phyloP scores from a whole-genome alignment of 805 yeast species.

The Lipomyces japonicus region DNA sequence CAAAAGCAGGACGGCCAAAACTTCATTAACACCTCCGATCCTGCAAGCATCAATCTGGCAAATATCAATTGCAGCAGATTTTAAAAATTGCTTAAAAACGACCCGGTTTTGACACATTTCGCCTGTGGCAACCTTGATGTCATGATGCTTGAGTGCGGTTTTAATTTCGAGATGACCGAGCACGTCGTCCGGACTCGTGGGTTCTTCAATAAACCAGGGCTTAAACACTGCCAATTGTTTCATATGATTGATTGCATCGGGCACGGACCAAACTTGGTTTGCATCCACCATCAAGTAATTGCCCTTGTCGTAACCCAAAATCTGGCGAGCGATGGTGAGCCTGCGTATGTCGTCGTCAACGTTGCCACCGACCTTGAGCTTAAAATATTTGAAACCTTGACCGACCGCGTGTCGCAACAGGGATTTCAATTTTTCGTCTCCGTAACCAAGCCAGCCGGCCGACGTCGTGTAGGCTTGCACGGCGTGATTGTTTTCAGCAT shows the following conservation, averaged over 20 bases:
- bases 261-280: slow-evolving; percentile 40
- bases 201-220: slow-evolving; percentile 40
- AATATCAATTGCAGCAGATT: slow-evolving; percentile 35
- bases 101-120: slow-evolving; percentile 40
- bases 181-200: slow-evolving; percentile 40
- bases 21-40: slow-evolving; percentile 40
- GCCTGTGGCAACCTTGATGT: slow-evolving; percentile 39
- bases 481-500: slow-evolving; percentile 38
- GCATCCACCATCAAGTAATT: slow-evolving; percentile 38
- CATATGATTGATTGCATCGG: slow-evolving; percentile 39
- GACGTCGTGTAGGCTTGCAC: slow-evolving; percentile 48
- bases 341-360: slow-evolving; percentile 41
- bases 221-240: slow-evolving; percentile 34
- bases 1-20: slow-evolving; percentile 36
- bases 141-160: slow-evolving; percentile 36
- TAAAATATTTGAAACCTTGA: slow-evolving; percentile 43
- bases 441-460: slow-evolving; percentile 46
- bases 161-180: slow-evolving; percentile 36
- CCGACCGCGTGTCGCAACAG: slow-evolving; percentile 38
- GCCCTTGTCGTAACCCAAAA: slow-evolving; percentile 41
- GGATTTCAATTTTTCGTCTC: slow-evolving; percentile 42
- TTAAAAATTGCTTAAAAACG: slow-evolving; percentile 37
- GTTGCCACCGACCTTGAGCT: slow-evolving; percentile 44
- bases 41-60: slow-evolving; percentile 39
- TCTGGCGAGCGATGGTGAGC: slow-evolving; percentile 41